Evolutionary conservation across 75 land plant species (phyloP).

Genomic region (Cupressus sempervirens): DNA sequence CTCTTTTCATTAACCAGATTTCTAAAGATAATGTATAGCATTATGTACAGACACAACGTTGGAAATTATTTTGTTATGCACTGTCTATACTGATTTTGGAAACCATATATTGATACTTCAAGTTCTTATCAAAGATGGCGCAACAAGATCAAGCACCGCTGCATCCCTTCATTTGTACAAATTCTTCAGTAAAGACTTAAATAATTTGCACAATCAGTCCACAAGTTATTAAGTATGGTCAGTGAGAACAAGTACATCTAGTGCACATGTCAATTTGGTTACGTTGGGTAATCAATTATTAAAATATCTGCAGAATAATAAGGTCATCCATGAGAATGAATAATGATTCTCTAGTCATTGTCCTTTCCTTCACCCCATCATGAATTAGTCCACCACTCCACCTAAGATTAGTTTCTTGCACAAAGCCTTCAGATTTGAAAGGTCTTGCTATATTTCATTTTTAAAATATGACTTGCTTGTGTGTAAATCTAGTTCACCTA

Average conservation of each 20-base stretch:
- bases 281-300: conserved; percentile 81
- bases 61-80: background rate
- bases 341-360: conserved; percentile 32
- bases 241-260: background rate
- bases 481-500: background rate
- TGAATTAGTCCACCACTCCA: conserved; percentile 29
- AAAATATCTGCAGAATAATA: conserved; percentile 54
- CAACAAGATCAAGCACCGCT: conserved; percentile 66
- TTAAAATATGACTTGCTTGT: background rate
- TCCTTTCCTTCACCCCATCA: conserved; percentile 19
- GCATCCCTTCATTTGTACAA: conserved; percentile 80
- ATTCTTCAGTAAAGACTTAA: conserved; percentile 82
- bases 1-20: background rate
- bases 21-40: background rate
- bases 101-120: background rate
- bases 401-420: conserved; percentile 49
- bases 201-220: conserved; percentile 91
- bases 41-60: background rate
- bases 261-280: conserved; percentile 82
- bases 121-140: conserved; percentile 21
- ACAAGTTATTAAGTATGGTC: conserved; percentile 79
- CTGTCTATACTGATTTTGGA: background rate
- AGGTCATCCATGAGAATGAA: conserved; percentile 50
- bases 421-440: conserved; percentile 64
- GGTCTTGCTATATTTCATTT: conserved; percentile 27